These are phyloP conservation scores for Aureobasidium sp. DNA, from an alignment of 2,329 filamentous ascomycete species.

Conservation along the genomic window DNA sequence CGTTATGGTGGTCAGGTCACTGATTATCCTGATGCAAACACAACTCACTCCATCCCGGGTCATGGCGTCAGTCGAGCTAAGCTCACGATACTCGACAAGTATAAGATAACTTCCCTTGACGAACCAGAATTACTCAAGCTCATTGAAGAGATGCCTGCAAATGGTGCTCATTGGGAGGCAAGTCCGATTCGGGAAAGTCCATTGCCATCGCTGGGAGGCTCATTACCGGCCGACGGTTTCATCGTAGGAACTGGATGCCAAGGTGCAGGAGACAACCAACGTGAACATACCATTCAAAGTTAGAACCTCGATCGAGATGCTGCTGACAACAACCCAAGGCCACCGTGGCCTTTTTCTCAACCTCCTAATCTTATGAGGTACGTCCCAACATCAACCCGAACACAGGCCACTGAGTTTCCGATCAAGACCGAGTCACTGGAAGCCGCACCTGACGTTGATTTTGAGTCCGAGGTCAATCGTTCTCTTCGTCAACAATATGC, in stretches of 20 bases:
- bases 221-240: neutral
- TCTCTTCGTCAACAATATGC: neutral
- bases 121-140: neutral
- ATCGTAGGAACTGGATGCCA: neutral
- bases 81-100: neutral
- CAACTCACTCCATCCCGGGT: neutral
- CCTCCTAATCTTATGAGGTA: neutral
- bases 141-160: neutral
- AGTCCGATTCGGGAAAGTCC: neutral
- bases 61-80: neutral
- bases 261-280: neutral
- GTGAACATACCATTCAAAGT: neutral
- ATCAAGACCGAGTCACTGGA: neutral
- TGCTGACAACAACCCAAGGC: neutral
- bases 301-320: neutral
- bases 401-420: too few species aligned
- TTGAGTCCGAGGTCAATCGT: neutral
- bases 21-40: neutral
- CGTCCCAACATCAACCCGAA: neutral
- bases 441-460: neutral
- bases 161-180: neutral
- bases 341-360: neutral
- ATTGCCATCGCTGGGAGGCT: neutral
- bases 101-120: neutral
- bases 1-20: neutral